phyloP scores from a whole-genome alignment of 2,329 filamentous ascomycete genomes.

The Lachnellula subtilissima region DNA sequence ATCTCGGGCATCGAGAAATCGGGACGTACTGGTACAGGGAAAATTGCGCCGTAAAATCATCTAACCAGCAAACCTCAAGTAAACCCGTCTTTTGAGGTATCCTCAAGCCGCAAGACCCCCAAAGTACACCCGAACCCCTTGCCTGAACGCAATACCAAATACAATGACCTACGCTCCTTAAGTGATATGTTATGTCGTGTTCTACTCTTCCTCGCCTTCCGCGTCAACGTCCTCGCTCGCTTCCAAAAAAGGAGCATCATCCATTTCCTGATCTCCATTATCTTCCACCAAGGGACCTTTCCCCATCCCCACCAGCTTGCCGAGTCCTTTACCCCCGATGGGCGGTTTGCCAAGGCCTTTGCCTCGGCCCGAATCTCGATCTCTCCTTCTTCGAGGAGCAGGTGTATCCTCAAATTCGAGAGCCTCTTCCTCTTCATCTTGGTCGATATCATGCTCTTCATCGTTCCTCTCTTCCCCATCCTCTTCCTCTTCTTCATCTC shows the following conservation, averaged over 20 bases:
- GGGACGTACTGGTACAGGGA: conserved; percentile 1
- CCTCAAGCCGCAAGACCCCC: neutral
- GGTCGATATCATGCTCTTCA: conserved; percentile 16
- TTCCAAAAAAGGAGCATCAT: conserved; percentile 15
- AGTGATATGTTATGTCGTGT: neutral
- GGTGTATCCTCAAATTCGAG: conserved; percentile 28
- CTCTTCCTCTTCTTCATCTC: conserved; percentile 26
- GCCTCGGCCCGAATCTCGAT: conserved; percentile 16
- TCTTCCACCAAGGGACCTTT: conserved; percentile 14
- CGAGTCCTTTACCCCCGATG: conserved; percentile 12
- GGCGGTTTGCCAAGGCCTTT: conserved; percentile 28
- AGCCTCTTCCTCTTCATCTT: conserved; percentile 22
- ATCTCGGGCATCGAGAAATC: neutral
- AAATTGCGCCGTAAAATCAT: neutral
- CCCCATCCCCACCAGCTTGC: conserved; percentile 19
- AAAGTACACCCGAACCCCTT: neutral
- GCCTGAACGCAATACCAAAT: neutral
- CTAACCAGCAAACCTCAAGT: neutral
- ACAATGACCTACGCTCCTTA: neutral
- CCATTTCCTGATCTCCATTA: conserved; percentile 33
- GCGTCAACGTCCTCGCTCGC: conserved; percentile 23
- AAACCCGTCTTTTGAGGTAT: neutral
- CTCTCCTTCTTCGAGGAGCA: conserved; percentile 14
- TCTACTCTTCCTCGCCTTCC: conserved; percentile 25
- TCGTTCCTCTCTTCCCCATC: conserved; percentile 15